A percentile compares a stretch with the other conserved stretches of the same genome.
These are phyloP conservation scores for Zymoseptoria tritici DNA, from an alignment of 2,329 filamentous ascomycete genomes.

Conservation along the genomic window DNA sequence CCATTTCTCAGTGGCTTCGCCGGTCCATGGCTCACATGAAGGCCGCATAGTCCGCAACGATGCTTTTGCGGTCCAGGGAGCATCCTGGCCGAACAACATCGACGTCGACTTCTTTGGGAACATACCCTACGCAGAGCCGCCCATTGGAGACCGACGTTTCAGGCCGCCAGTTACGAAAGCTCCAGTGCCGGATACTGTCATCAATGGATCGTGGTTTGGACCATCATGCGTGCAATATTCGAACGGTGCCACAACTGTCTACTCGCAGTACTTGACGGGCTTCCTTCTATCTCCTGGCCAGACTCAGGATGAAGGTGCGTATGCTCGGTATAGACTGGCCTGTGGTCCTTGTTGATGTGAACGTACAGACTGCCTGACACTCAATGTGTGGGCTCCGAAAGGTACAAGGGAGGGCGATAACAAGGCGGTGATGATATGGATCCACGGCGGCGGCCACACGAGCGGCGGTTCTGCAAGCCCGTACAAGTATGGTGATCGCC, in stretches of 20 bases:
- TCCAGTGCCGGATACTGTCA: slow-evolving; percentile 6
- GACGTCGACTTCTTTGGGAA: slow-evolving; percentile 12
- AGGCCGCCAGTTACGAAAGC: slow-evolving; percentile 12
- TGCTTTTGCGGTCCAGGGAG: slow-evolving; percentile 10
- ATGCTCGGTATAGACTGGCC: background rate
- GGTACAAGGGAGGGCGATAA: slow-evolving; percentile 11
- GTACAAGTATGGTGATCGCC: slow-evolving; percentile 14
- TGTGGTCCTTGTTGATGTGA: background rate
- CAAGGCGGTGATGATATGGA: slow-evolving; percentile 34
- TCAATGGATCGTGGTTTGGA: slow-evolving; percentile 12
- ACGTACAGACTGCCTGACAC: slow-evolving; percentile 30
- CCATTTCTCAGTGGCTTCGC: background rate
- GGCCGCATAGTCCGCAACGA: background rate
- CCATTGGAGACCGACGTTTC: slow-evolving; percentile 6
- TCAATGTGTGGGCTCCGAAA: slow-evolving; percentile 32
- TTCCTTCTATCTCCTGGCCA: slow-evolving; percentile 10
- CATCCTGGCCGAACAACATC: slow-evolving; percentile 10
- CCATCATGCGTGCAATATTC: slow-evolving; percentile 12
- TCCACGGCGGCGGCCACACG: slow-evolving; percentile 7
- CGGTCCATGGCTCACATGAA: background rate
- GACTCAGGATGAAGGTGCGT: slow-evolving; percentile 4
- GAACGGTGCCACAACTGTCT: slow-evolving; percentile 8
- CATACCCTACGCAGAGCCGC: slow-evolving; percentile 12
- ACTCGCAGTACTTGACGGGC: slow-evolving; percentile 7
- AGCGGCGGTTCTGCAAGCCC: slow-evolving; percentile 11